Percentiles rank a stretch among this genome's conserved stretches.
Evolutionary conservation across 768 basidiomycete species (phyloP).

Genomic region (Scleroderma citrinum): DNA sequence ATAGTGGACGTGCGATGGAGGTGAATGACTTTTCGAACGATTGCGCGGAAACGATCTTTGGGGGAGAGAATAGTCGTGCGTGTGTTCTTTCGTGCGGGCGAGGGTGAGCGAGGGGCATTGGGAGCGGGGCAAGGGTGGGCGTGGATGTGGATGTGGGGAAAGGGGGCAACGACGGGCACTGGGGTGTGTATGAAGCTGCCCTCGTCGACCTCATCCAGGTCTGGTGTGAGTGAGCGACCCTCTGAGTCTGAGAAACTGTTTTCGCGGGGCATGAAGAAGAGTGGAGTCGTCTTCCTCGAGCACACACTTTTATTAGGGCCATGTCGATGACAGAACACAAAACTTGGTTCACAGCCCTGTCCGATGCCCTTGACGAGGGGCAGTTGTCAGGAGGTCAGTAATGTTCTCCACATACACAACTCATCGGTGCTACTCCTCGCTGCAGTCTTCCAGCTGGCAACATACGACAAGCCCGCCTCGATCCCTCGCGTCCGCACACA

Average conservation of each 20-base stretch:
- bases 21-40: conserved; percentile 58
- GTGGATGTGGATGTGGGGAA: not conserved
- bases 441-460: conserved; percentile 52
- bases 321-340: not conserved
- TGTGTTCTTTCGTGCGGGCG: not conserved
- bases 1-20: conserved; percentile 48
- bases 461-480: conserved; percentile 15
- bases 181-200: conserved; percentile 10
- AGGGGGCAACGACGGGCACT: conserved; percentile 11
- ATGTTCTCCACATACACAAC: not conserved
- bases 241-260: conserved; percentile 66
- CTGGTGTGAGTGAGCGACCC: conserved; percentile 61
- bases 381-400: not conserved
- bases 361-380: not conserved
- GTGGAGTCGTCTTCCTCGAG: not conserved
- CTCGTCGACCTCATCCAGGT: conserved; percentile 43
- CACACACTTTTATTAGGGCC: not conserved
- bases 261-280: conserved; percentile 61
- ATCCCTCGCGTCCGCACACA: conserved; percentile 61
- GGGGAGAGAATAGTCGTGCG: conserved; percentile 25
- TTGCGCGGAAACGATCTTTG: conserved; percentile 45
- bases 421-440: conserved; percentile 9
- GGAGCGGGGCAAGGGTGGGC: not conserved
- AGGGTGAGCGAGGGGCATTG: not conserved
- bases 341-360: not conserved